A percentile compares a stretch with the other conserved stretches of the same genome.
phyloP scores from a whole-genome alignment of 78 protist genomes.

The Polysphondylium violaceum region DNA sequence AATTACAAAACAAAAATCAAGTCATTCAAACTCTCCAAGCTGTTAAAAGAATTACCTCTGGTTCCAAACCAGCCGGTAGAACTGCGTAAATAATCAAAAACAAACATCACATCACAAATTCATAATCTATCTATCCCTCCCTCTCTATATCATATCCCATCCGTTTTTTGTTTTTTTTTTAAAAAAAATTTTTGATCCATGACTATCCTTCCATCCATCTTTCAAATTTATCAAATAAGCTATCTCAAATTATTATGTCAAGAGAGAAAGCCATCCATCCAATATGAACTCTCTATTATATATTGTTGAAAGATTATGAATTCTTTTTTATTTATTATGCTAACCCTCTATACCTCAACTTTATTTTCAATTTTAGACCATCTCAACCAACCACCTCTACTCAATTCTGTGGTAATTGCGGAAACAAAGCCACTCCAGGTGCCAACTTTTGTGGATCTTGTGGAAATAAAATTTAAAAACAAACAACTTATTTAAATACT shows the following conservation, averaged over 20 bases:
- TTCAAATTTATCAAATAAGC: background rate
- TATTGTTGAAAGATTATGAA: too few species aligned
- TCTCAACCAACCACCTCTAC: conserved; percentile 5
- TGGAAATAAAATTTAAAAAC: conserved; percentile 1
- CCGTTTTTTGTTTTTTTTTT: too few species aligned
- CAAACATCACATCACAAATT: background rate
- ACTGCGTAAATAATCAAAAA: conserved; percentile 10
- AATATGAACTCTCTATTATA: too few species aligned
- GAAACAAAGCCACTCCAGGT: background rate
- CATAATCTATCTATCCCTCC: too few species aligned
- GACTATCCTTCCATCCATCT: background rate
- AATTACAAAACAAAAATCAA: conserved; percentile 76
- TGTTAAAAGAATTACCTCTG: conserved; percentile 36
- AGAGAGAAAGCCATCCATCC: too few species aligned
- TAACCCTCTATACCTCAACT: background rate
- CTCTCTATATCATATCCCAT: background rate
- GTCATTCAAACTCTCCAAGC: conserved; percentile 60
- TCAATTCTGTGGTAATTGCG: conserved; percentile 16
- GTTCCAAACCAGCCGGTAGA: conserved; percentile 30
- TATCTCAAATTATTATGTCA: too few species aligned
- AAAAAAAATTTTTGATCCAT: background rate
- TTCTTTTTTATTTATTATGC: too few species aligned
- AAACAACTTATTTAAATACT: too few species aligned
- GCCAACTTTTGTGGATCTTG: conserved; percentile 40
- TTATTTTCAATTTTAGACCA: background rate